Conservation (phyloP, 768 basidiomycete species). For the Lentinula raphanica region DNA sequence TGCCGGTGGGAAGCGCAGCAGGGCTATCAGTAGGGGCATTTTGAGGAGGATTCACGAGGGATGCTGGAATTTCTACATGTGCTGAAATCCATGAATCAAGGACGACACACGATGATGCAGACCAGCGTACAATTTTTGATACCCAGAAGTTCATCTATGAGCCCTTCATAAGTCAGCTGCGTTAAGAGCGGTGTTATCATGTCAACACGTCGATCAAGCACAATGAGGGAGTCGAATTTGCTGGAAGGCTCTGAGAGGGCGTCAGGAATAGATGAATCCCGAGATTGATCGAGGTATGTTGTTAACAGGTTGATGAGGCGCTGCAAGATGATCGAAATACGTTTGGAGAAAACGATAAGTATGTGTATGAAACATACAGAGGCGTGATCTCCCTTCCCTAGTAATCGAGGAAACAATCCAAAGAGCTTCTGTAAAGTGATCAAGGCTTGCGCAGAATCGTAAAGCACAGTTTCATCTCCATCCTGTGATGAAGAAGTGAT, state of each 20-base stretch:
- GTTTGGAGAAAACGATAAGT: background rate
- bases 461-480: constrained; percentile 87
- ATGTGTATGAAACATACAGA: constrained; percentile 46
- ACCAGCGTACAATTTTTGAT: constrained; percentile 77
- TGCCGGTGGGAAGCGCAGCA: constrained; percentile 35
- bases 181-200: constrained; percentile 95
- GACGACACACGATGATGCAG: background rate
- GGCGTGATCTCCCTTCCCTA: constrained; percentile 90
- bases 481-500: constrained; percentile 48
- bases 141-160: constrained; percentile 88
- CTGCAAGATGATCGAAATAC: constrained; percentile 32
- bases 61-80: constrained; percentile 75
- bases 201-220: constrained; percentile 87
- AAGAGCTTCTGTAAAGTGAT: constrained; percentile 77
- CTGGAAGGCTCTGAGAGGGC: constrained; percentile 43
- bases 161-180: constrained; percentile 93
- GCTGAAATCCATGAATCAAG: constrained; percentile 34
- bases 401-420: constrained; percentile 85
- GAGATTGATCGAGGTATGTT: constrained; percentile 44
- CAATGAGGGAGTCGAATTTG: constrained; percentile 78
- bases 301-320: constrained; percentile 70
- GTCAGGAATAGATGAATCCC: constrained; percentile 30
- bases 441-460: constrained; percentile 84
- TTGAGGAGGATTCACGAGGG: constrained; percentile 55
- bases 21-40: constrained; percentile 30